Evolutionary conservation across 2,329 filamentous ascomycete genomes (phyloP).

Genomic region (Aureobasidium sp.): DNA sequence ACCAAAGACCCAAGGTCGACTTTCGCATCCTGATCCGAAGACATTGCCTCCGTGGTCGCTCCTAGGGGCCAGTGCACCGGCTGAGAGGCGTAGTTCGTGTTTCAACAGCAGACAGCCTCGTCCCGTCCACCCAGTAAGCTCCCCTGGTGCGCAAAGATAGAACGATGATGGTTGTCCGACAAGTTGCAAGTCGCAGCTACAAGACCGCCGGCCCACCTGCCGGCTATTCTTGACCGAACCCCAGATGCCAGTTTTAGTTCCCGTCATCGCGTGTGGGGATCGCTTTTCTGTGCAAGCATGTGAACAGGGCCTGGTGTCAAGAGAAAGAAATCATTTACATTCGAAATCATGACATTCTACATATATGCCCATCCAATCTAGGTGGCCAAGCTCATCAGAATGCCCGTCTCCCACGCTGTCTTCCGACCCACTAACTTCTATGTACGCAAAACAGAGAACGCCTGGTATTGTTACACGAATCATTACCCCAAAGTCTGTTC

Average conservation of each 20-base stretch:
- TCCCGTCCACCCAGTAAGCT: not conserved
- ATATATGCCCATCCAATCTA: not conserved
- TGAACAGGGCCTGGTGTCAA: not conserved
- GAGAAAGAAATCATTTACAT: not conserved
- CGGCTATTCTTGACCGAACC: conserved; percentile 3
- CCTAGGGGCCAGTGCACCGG: not conserved
- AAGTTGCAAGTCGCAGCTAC: not conserved
- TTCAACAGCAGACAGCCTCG: not conserved
- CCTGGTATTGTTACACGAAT: conserved; percentile 8
- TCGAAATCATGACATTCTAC: conserved; percentile 2
- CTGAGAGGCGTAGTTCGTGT: no score
- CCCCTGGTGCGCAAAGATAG: not conserved
- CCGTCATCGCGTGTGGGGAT: not conserved
- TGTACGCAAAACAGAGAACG: conserved; percentile 2
- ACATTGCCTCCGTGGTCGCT: not conserved
- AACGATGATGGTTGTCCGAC: not conserved
- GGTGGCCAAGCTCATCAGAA: not conserved
- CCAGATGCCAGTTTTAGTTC: conserved; percentile 2
- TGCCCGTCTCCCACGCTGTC: not conserved
- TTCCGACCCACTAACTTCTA: not conserved
- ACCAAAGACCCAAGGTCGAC: conserved; percentile 10
- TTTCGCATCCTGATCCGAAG: conserved; percentile 11
- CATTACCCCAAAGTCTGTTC: not conserved
- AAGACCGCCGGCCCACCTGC: not conserved
- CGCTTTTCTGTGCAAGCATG: not conserved